phyloP scores from a whole-genome alignment of 1,284 basidiomycete species.

The Cryptococcus hybrid region DNA sequence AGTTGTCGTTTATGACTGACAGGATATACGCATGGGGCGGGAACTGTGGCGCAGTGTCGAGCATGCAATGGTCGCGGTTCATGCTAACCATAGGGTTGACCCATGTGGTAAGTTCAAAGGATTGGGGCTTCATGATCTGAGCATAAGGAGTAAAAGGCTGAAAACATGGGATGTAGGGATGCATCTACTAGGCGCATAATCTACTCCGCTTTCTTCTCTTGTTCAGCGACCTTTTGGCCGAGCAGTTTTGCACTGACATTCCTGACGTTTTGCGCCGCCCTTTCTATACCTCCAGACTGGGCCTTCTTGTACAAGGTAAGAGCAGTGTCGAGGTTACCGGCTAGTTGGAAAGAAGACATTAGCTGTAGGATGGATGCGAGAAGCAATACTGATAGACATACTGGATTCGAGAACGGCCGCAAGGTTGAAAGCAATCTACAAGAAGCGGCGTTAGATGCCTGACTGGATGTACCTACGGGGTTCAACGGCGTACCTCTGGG shows the following conservation, averaged over 20 bases:
- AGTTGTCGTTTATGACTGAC: too few relatives aligned
- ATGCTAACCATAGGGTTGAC: too few relatives aligned
- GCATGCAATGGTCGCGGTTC: too few relatives aligned
- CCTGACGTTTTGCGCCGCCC: slow-evolving; percentile 47
- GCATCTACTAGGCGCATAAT: not conserved
- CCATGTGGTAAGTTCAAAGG: too few relatives aligned
- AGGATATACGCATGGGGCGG: too few relatives aligned
- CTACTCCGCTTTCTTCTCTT: not conserved
- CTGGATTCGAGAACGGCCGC: slow-evolving; percentile 55
- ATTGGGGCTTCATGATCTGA: too few relatives aligned
- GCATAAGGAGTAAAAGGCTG: too few relatives aligned
- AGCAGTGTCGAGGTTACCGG: slow-evolving; percentile 44
- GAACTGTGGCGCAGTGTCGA: too few relatives aligned
- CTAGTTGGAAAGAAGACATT: slow-evolving; percentile 19
- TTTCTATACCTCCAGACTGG: slow-evolving; percentile 43
- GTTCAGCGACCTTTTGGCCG: slow-evolving; percentile 19
- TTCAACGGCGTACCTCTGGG: slow-evolving; percentile 59
- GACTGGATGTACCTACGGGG: not conserved
- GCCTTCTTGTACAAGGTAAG: slow-evolving; percentile 47
- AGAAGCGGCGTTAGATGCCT: not conserved
- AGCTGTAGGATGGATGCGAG: not conserved
- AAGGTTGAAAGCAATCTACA: slow-evolving; percentile 80
- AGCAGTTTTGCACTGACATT: slow-evolving; percentile 47
- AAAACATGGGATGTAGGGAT: too few relatives aligned
- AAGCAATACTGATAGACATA: slow-evolving; percentile 14